These are phyloP conservation scores for Chenopodium berlandieri DNA, from an alignment of 148 eudicot species.

Conservation along the genomic window DNA sequence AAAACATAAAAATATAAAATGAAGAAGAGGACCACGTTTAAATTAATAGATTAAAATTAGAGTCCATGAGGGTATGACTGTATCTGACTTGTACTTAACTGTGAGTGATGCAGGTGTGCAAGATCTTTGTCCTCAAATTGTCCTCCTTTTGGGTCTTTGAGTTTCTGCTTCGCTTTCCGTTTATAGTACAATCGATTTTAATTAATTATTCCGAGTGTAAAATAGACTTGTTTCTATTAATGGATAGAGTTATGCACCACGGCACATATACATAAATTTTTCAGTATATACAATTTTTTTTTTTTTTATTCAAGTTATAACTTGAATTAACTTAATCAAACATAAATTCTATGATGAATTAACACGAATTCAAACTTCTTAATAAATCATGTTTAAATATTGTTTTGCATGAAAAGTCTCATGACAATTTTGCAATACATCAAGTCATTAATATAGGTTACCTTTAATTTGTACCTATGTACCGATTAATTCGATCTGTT, in stretches of 20 bases:
- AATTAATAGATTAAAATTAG: not conserved
- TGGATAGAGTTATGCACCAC: no score
- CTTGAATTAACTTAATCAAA: no score
- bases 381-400: no score
- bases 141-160: not conserved
- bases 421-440: no score
- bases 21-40: not conserved
- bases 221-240: not conserved
- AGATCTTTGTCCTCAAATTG: constrained; percentile 3
- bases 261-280: no score
- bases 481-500: no score
- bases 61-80: not conserved
- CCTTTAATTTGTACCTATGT: no score
- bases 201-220: not conserved
- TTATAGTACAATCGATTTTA: not conserved
- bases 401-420: not conserved
- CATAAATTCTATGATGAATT: no score
- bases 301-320: no score
- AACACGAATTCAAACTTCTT: not conserved
- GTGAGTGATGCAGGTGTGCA: constrained; percentile 2
- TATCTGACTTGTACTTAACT: not conserved
- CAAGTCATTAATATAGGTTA: no score
- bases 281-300: no score
- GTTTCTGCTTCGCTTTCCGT: not conserved
- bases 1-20: not conserved